A percentile compares a stretch with the other conserved stretches of the same genome.
phyloP scores from a whole-genome alignment of 2,329 filamentous ascomycete genomes.

The Aspergillus pseudoviridinutans region DNA sequence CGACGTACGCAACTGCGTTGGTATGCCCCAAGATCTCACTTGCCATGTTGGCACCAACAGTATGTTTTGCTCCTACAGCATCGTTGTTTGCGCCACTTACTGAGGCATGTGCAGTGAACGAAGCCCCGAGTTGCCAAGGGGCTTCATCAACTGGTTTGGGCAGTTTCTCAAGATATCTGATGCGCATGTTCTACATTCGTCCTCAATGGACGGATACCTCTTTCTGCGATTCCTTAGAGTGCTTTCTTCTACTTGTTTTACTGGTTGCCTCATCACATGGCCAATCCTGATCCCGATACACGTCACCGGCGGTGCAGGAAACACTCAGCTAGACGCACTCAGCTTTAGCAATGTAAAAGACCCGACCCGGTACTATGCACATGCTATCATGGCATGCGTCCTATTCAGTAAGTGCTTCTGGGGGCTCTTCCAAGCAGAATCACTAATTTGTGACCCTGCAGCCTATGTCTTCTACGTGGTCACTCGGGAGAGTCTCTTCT shows the following conservation, averaged over 20 bases:
- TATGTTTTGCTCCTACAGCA: conserved; percentile 17
- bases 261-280: conserved; percentile 80
- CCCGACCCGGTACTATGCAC: conserved; percentile 69
- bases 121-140: conserved; percentile 45
- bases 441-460: conserved; percentile 14
- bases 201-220: conserved; percentile 86
- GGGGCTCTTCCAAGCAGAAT: neutral
- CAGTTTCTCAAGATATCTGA: conserved; percentile 59
- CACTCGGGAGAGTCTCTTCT: conserved; percentile 82
- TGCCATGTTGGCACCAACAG: conserved; percentile 41
- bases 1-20: conserved; percentile 44
- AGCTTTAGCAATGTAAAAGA: conserved; percentile 72
- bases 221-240: conserved; percentile 86
- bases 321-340: conserved; percentile 68
- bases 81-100: neutral
- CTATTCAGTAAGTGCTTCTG: conserved; percentile 58
- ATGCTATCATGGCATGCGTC: conserved; percentile 69
- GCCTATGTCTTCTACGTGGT: conserved; percentile 82
- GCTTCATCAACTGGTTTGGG: conserved; percentile 53
- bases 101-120: conserved; percentile 34
- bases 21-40: conserved; percentile 42
- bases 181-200: conserved; percentile 79
- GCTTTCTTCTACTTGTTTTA: conserved; percentile 70
- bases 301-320: conserved; percentile 68
- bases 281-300: conserved; percentile 86